These are phyloP conservation scores for Noccaea caerulescens DNA, from an alignment of 345 rosid species.

Conservation along the genomic window DNA sequence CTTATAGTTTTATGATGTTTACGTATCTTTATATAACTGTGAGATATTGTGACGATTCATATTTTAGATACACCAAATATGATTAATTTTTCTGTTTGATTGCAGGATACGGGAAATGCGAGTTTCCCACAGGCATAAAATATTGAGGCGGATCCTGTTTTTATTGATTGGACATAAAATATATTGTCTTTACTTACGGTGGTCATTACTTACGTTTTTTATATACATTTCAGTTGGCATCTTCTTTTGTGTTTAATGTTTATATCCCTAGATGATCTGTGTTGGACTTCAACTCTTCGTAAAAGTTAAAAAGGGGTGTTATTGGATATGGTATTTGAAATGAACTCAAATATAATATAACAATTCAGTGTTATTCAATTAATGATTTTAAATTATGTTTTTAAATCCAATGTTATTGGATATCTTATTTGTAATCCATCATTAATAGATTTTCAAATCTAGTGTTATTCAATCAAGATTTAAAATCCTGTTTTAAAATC, in stretches of 20 bases:
- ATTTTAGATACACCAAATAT: neutral
- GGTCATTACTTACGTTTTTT: neutral
- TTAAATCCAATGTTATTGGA: no score
- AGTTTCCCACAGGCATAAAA: conserved; percentile 56
- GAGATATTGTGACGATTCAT: conserved; percentile 1
- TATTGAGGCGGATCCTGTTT: conserved; percentile 22
- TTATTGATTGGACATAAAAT: neutral
- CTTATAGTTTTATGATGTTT: neutral
- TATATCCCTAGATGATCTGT: neutral
- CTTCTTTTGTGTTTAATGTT: neutral
- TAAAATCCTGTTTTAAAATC: no score
- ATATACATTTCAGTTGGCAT: neutral
- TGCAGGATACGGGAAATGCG: conserved; percentile 60
- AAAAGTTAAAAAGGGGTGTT: no score
- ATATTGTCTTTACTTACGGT: no score
- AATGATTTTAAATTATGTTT: no score
- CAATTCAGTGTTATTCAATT: no score
- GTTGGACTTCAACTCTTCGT: no score
- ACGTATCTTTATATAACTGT: neutral
- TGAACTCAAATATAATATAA: no score
- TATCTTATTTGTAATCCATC: no score
- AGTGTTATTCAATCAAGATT: no score
- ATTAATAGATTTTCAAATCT: no score
- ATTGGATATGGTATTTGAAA: no score
- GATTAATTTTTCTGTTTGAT: neutral